Conservation (phyloP, 306 rosid genomes). For the Vigna unguiculata region DNA sequence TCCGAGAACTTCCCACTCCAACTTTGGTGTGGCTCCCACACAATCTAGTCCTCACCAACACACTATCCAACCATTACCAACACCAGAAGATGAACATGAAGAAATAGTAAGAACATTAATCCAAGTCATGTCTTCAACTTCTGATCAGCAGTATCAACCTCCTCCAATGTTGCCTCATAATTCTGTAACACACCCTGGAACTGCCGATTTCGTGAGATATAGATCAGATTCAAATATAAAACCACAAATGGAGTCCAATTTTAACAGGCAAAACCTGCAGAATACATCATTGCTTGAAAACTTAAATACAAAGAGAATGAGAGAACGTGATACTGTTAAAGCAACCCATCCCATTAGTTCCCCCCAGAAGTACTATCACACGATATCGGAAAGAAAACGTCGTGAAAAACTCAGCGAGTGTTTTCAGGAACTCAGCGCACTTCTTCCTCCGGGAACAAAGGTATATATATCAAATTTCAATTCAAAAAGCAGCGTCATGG, state of each 20-base stretch:
- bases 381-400: slow-evolving; percentile 76
- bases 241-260: slow-evolving; percentile 39
- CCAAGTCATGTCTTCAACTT: slow-evolving; percentile 51
- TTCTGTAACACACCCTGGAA: slow-evolving; percentile 36
- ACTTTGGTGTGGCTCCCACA: slow-evolving; percentile 34
- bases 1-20: slow-evolving; percentile 49
- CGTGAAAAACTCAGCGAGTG: slow-evolving; percentile 81
- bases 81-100: slow-evolving; percentile 60
- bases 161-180: not conserved
- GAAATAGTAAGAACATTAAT: slow-evolving; percentile 64
- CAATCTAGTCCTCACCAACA: not conserved
- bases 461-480: slow-evolving; percentile 34
- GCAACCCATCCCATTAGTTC: slow-evolving; percentile 50
- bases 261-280: slow-evolving; percentile 50
- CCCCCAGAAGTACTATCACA: slow-evolving; percentile 59
- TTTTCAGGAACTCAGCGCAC: slow-evolving; percentile 69
- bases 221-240: not conserved
- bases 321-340: slow-evolving; percentile 45
- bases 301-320: slow-evolving; percentile 55
- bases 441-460: slow-evolving; percentile 87
- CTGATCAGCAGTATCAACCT: slow-evolving; percentile 31
- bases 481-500: too few relatives aligned
- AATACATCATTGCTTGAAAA: slow-evolving; percentile 67
- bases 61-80: slow-evolving; percentile 39
- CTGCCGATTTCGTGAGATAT: slow-evolving; percentile 61